Base-by-base conservation (phyloP, 2,329 filamentous ascomycete genomes). In the Ophiostoma tasmaniense region DNA sequence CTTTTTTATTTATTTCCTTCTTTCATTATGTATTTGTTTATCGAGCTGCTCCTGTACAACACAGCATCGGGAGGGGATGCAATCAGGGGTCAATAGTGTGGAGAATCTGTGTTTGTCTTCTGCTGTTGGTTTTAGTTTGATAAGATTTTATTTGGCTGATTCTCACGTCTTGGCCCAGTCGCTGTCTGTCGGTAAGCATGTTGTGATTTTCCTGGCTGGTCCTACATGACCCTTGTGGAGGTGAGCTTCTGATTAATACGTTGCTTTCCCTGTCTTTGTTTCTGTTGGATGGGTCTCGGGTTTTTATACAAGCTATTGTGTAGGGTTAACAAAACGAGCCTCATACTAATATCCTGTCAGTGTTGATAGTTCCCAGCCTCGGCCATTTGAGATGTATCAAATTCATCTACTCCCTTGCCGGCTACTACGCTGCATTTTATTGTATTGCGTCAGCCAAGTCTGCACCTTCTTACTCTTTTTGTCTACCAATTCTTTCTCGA, bases 111-210 rank as follows among this genome's bases (percentile, higher is more conserved):
- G 59, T 64, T 37, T 64, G 28, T 64, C 30, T 61, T 25, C 30
- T 25, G 55, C 55, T 33, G 55, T 61, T 61, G 22, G 55, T 61
- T 61, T 61, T 64, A 37, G 59, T 64, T 64, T 33, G 59, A 35
- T 64, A n/a, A n/a, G 30, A 64, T 3, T 17, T 64, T 64, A 3
- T 33, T 64, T 22, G 28, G 30, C 4, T 62, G 33, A 3, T 37
- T 22, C 55, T 61, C 22, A 10, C 6, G 8, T 55, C 11, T 14
- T 62, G 42, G 17, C 20, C 17, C 42, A 45, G 5, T 20, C 42
- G 20, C 17, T 62, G 3, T 6, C 28, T 62, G n/a, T 37, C n/a
- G 33, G 35, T 20, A 1, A 37, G 30, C 59, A 17, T 64, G 6
- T 20, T 20, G 1, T 64, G 4, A 37, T 17, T 30, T 64, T 28